Percentiles rank a stretch among this genome's conserved stretches.
Evolutionary conservation across 805 yeast species (phyloP).

Genomic region (Saccharomyces mikatae): DNA sequence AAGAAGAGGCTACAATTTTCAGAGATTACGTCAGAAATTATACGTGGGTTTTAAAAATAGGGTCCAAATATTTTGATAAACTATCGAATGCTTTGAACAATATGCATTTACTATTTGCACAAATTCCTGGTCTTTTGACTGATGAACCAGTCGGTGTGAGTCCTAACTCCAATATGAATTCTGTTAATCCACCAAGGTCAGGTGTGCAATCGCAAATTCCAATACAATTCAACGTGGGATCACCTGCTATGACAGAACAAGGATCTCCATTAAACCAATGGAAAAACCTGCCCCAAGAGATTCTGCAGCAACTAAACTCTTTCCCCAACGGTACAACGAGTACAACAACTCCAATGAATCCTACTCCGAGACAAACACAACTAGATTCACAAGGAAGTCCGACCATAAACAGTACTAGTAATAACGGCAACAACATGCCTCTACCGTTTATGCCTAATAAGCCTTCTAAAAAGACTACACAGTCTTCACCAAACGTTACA

Average conservation of each 20-base stretch:
- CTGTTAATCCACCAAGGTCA: constrained; percentile 14
- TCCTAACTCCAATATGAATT: constrained; percentile 4
- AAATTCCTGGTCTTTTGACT: constrained; percentile 58
- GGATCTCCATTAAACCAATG: constrained; percentile 11
- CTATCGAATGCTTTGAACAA: constrained; percentile 66
- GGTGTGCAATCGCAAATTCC: constrained; percentile 12
- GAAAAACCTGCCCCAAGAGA: constrained; percentile 11
- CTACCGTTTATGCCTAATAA: background rate
- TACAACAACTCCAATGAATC: background rate
- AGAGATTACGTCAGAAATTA: constrained; percentile 66
- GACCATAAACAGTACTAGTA: background rate
- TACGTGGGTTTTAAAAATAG: constrained; percentile 65
- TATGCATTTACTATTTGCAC: constrained; percentile 62
- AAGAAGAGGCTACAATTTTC: constrained; percentile 58
- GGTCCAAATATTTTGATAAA: constrained; percentile 70
- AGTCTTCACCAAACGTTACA: background rate
- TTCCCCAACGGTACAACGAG: background rate
- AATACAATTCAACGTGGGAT: background rate
- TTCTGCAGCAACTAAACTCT: constrained; percentile 1
- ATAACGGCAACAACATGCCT: background rate
- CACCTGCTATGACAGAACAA: constrained; percentile 9
- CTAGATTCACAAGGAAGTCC: background rate
- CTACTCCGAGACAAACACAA: background rate
- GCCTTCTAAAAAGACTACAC: background rate
- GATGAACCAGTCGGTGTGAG: constrained; percentile 17